Conservation (phyloP, 2,329 filamentous ascomycete genomes). For the Rachicladosporium sp. region DNA sequence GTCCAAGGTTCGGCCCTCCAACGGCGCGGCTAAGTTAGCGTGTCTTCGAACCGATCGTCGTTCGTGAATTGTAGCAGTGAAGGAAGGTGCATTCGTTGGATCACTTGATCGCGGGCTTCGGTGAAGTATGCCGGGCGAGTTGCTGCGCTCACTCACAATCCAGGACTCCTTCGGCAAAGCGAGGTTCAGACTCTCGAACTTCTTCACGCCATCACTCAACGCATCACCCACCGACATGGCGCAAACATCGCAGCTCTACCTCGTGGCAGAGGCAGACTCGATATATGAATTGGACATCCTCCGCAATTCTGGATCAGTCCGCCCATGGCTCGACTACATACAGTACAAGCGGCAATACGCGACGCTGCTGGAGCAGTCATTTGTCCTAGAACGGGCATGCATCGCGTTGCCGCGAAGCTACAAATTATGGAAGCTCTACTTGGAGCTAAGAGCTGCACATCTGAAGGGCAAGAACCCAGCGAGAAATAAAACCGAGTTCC, state of each 20-base stretch:
- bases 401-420: constrained; percentile 83
- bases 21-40: no score
- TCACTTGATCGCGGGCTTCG: no score
- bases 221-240: background rate
- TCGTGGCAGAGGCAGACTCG: constrained; percentile 71
- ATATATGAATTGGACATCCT: constrained; percentile 94
- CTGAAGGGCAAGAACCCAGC: constrained; percentile 66
- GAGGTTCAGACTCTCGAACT: no score
- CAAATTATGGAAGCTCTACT: constrained; percentile 97
- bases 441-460: constrained; percentile 62
- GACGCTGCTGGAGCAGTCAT: constrained; percentile 71
- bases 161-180: no score
- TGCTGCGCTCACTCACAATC: constrained; percentile 28
- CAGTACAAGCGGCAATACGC: constrained; percentile 84
- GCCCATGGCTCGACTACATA: constrained; percentile 91
- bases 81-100: no score
- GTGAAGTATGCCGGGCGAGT: constrained; percentile 34
- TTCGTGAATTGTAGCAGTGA: no score
- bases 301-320: constrained; percentile 71
- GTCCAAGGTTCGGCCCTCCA: no score
- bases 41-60: no score
- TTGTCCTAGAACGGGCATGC: constrained; percentile 81
- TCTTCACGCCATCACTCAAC: no score
- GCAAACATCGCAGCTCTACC: constrained; percentile 21
- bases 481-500: constrained; percentile 65